Evolutionary conservation across 2,329 filamentous ascomycete genomes (phyloP), one percentile per base, ranked within the genome.

Genomic region (Beauveria bassiana): DNA sequence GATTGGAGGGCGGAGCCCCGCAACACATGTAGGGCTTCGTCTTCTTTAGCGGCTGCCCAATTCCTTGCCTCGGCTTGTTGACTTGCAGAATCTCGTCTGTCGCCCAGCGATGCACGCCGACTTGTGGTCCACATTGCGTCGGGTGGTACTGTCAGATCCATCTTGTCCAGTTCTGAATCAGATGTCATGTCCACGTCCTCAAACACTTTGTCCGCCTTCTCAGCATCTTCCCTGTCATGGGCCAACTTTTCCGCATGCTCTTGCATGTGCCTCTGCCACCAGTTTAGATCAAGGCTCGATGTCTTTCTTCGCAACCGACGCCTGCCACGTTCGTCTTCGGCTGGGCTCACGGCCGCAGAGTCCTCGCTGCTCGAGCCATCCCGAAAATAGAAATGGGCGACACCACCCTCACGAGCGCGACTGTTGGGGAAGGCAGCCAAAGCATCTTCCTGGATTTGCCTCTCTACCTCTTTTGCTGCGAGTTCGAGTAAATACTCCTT

Each of bases 191-290:
- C 63, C 9, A 67, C 64, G 43, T 71, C 69, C 14, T 65, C 60
- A 40, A 58, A 64, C 59, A 20, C 63, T 56, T 34, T 63, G 61
- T 54, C 14, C 46, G 34, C 31, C 47, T 47, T 52, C 46, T 65
- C 64, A 49, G 63, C 61, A 51, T 59, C 52, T 24, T 67, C 66
- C 24, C 57, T 51, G 38, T 52, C 59, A 14, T 80, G 75, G 64
- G 86, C 81, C 54, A 86, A 72, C 67, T 86, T 79, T 66, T 90
- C 85, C 57, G 86, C 88, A 73, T 93, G 88, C 67, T 87, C 83
- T 67, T 90, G 88, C 88, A 95, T 90, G 67, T 91, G 87, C 68
- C 87, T 83, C 69, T 95, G 81, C 70, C 91, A 91, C 86, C 89
- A 93, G 58, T 81, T 81, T 67, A 87, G 78, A 57, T 83, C 81